A percentile compares a stretch with the other conserved stretches of the same genome.
phyloP scores from a whole-genome alignment of 148 eudicot species.

The Arbutus unedo region DNA sequence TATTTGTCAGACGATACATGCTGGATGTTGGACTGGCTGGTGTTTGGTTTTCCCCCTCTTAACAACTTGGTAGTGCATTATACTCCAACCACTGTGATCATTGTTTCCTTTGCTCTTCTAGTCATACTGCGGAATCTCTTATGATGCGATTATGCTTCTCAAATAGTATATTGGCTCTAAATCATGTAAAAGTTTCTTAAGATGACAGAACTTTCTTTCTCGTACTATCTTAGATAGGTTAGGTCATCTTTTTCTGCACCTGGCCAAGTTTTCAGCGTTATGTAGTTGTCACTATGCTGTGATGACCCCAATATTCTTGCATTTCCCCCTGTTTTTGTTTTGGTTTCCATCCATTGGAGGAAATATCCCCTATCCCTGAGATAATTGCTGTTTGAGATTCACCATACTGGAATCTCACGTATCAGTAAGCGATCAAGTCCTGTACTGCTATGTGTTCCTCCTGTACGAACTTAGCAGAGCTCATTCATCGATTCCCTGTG shows the following conservation, averaged over 20 bases:
- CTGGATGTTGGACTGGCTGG: not conserved
- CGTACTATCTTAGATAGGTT: not conserved
- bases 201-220: not conserved
- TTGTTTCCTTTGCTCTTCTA: not conserved
- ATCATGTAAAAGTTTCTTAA: not conserved
- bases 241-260: not conserved
- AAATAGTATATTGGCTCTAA: not conserved
- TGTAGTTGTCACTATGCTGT: not conserved
- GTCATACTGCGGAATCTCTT: not conserved
- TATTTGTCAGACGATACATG: not conserved
- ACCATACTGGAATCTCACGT: not conserved
- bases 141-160: not conserved
- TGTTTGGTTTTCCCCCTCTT: not conserved
- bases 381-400: not conserved
- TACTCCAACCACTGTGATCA: too few species aligned
- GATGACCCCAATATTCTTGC: not conserved
- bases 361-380: not conserved
- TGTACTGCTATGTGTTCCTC: not conserved
- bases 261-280: not conserved
- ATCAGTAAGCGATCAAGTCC: not conserved
- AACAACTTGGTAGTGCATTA: not conserved
- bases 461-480: not conserved
- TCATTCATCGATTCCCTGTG: not conserved
- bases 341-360: not conserved
- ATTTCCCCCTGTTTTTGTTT: not conserved